phyloP scores from a whole-genome alignment of 352 stramenopile genomes.

The Pseudoperonospora humuli region DNA sequence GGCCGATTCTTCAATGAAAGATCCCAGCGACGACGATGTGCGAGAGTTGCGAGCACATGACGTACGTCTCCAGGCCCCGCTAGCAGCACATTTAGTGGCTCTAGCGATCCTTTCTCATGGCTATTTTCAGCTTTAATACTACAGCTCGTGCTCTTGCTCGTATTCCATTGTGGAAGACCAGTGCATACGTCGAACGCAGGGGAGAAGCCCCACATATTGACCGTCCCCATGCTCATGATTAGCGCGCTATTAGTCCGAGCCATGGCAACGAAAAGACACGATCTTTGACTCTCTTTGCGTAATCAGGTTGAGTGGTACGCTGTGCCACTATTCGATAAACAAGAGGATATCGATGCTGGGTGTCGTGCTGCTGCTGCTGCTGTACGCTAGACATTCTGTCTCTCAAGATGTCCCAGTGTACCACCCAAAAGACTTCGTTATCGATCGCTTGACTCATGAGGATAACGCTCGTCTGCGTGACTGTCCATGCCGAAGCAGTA shows the following conservation, averaged over 20 bases:
- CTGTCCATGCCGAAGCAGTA: constrained; percentile 38
- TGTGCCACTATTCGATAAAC: constrained; percentile 11
- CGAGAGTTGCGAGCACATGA: too few species aligned
- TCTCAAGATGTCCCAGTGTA: constrained; percentile 15
- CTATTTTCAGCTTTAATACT: constrained; percentile 3
- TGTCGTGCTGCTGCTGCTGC: constrained; percentile 7
- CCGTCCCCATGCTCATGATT: constrained; percentile 71
- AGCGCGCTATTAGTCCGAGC: constrained; percentile 43
- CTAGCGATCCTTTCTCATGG: too few species aligned
- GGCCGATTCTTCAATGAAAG: too few species aligned
- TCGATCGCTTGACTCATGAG: constrained; percentile 21
- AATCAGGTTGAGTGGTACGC: constrained; percentile 12
- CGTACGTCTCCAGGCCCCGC: constrained; percentile 69
- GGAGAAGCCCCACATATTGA: constrained; percentile 85
- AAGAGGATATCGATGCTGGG: background rate
- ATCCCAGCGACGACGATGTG: constrained; percentile 33
- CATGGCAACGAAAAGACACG: too few species aligned
- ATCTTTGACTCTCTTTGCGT: constrained; percentile 1
- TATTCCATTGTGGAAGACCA: constrained; percentile 2
- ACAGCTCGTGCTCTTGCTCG: background rate
- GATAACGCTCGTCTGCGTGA: constrained; percentile 25
- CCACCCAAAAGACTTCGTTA: constrained; percentile 5
- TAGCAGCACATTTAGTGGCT: constrained; percentile 52
- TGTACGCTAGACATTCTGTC: constrained; percentile 3
- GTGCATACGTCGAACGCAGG: constrained; percentile 59